Evolutionary conservation across 441 rosid species (phyloP).

Genomic region (Dalechampia spathulata): DNA sequence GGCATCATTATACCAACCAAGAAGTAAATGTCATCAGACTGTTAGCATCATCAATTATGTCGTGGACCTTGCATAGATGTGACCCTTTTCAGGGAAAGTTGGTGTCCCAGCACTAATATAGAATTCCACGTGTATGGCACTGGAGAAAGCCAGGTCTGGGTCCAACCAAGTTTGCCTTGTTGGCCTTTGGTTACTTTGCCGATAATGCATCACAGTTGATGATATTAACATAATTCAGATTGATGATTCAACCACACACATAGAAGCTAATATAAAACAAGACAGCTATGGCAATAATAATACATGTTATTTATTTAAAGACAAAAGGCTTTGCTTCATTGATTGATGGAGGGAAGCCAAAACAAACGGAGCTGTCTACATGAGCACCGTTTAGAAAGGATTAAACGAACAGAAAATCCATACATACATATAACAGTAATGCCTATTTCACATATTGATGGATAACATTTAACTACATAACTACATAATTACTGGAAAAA

Average conservation of each 20-base stretch:
- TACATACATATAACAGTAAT: background rate
- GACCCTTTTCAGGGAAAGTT: no score
- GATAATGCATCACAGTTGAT: background rate
- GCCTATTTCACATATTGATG: constrained; percentile 9
- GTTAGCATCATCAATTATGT: background rate
- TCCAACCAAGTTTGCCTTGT: background rate
- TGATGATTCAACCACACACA: no score
- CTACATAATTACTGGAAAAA: constrained; percentile 11
- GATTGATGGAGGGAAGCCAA: background rate
- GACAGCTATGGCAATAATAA: no score
- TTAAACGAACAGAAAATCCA: background rate
- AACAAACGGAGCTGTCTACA: background rate
- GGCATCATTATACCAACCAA: background rate
- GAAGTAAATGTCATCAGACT: background rate
- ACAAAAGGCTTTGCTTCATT: no score
- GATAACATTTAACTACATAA: constrained; percentile 9
- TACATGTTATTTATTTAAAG: no score
- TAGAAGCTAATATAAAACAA: no score
- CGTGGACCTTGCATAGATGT: background rate
- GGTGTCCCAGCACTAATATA: background rate
- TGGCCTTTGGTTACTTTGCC: background rate
- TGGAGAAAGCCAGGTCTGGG: background rate
- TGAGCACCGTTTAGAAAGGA: background rate
- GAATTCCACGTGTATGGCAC: constrained; percentile 1
- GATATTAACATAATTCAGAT: no score